These are phyloP conservation scores for Dacryopinax primogenitus DNA, from an alignment of 768 basidiomycete genomes.

Conservation along the genomic window DNA sequence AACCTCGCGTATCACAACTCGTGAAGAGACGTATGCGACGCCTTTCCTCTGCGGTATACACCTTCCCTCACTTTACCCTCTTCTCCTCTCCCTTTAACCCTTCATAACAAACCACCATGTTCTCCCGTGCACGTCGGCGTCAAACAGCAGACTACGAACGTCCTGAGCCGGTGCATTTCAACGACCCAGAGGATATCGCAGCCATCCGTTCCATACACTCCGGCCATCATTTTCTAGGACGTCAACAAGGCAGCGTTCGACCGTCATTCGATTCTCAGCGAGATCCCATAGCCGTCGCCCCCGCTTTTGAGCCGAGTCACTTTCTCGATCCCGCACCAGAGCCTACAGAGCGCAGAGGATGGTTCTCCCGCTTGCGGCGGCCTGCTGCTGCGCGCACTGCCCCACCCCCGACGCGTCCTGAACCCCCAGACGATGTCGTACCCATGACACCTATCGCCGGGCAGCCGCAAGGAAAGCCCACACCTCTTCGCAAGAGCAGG, in stretches of 20 bases:
- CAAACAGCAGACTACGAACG: not conserved
- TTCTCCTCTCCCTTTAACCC: not conserved
- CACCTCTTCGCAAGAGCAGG: not conserved
- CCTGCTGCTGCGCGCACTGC: not conserved
- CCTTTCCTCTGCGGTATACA: no score
- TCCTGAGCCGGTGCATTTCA: not conserved
- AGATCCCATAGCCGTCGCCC: not conserved
- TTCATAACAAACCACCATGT: not conserved
- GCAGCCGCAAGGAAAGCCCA: not conserved
- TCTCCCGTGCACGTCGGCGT: not conserved
- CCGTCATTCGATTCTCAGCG: not conserved
- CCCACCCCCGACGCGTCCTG: not conserved
- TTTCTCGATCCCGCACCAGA: not conserved
- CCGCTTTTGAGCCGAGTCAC: not conserved
- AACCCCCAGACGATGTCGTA: slow-evolving; percentile 1
- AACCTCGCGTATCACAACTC: no score
- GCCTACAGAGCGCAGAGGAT: not conserved
- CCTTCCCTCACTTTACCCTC: no score
- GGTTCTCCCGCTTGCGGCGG: no score
- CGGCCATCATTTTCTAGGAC: no score
- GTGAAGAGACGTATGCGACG: no score
- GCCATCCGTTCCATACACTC: not conserved
- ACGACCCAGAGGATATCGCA: not conserved
- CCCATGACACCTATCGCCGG: slow-evolving; percentile 6
- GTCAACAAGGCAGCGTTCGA: no score